These are phyloP conservation scores for Metschnikowia lochheadii DNA, from an alignment of 805 yeast genomes.

Conservation along the genomic window DNA sequence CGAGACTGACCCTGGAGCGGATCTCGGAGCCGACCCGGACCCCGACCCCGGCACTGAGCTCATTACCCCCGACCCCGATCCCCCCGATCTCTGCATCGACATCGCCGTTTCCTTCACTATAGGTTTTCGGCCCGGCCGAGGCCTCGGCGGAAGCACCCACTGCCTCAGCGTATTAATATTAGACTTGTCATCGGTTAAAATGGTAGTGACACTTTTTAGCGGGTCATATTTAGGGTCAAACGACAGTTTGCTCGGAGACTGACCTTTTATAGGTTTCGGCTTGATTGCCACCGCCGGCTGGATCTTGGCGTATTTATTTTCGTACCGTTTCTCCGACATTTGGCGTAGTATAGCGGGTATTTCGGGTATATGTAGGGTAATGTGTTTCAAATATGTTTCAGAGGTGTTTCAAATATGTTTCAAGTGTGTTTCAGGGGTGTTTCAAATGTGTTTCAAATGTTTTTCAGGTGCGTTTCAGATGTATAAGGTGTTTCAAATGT, in stretches of 20 bases:
- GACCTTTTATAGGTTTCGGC: slow-evolving; percentile 22
- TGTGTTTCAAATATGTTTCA: too few species aligned
- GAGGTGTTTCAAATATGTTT: too few species aligned
- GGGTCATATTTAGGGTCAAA: slow-evolving; percentile 19
- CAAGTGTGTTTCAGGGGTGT: too few species aligned
- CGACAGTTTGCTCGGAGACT: slow-evolving; percentile 23
- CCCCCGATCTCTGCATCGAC: too few species aligned
- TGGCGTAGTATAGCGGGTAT: too few species aligned
- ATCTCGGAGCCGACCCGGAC: not conserved
- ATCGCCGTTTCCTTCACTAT: slow-evolving; percentile 1
- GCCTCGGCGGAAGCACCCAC: slow-evolving; percentile 85
- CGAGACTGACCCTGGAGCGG: not conserved
- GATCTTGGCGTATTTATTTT: slow-evolving; percentile 29
- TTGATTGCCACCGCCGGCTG: slow-evolving; percentile 41
- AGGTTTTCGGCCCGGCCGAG: slow-evolving; percentile 67
- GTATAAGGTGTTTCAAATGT: too few species aligned
- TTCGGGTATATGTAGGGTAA: too few species aligned
- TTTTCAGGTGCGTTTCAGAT: too few species aligned
- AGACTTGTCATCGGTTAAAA: slow-evolving; percentile 6
- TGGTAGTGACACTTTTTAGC: slow-evolving; percentile 6
- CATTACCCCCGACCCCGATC: too few species aligned
- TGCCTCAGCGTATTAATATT: slow-evolving; percentile 61
- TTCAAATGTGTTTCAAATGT: too few species aligned
- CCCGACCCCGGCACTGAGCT: too few species aligned
- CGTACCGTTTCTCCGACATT: slow-evolving; percentile 1